Evolutionary conservation across 2,329 filamentous ascomycete species (phyloP).

Genomic region (Magnaporthales sp.): DNA sequence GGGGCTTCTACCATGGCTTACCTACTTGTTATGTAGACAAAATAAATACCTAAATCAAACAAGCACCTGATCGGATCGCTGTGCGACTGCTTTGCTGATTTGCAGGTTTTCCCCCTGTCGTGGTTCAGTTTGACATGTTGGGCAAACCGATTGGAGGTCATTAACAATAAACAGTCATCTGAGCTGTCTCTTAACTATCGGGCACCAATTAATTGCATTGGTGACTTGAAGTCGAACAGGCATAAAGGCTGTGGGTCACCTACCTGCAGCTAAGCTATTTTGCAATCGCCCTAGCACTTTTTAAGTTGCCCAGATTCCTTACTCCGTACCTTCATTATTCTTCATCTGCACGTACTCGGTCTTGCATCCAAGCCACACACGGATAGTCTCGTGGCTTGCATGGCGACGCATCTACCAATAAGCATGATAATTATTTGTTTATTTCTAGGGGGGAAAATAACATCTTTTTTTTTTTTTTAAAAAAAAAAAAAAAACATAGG

Average conservation of each 20-base stretch:
- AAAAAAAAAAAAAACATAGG: not conserved
- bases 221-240: not conserved
- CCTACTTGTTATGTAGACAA: too few relatives aligned
- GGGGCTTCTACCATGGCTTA: not conserved
- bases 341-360: not conserved
- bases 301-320: not conserved
- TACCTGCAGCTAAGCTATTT: not conserved
- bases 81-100: too few relatives aligned
- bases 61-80: too few relatives aligned
- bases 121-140: not conserved
- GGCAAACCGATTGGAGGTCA: not conserved
- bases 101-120: not conserved
- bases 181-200: not conserved
- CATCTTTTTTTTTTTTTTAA: too few relatives aligned
- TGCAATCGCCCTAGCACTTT: not conserved
- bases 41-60: not conserved
- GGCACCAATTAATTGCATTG: not conserved
- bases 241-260: not conserved
- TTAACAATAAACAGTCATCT: not conserved
- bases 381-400: constrained; percentile 1
- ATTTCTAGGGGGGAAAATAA: too few relatives aligned
- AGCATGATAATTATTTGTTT: not conserved
- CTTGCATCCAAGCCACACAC: not conserved
- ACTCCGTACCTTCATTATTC: not conserved
- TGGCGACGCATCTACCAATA: not conserved